Evolutionary conservation across 129 eudicot species (phyloP), one percentile per base, ranked within the genome.

Genomic region (Saussurea involucrata): DNA sequence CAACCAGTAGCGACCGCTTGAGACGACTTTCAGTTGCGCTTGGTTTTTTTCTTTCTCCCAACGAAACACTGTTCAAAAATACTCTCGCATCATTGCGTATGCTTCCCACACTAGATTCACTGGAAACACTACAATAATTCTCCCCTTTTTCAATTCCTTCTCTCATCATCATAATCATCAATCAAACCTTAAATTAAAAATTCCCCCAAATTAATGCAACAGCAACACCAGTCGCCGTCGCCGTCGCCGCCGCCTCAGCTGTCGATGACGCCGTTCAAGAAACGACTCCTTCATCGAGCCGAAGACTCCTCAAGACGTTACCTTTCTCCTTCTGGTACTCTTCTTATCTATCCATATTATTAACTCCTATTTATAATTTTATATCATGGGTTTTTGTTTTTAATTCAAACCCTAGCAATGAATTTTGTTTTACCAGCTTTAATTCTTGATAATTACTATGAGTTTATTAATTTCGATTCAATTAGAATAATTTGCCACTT

Each of bases 211-310:
- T 80, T 66, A 73, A 80, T 67, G 84, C 79, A 73, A 73, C 61
- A 46, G 18, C 73, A 64, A 53, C 60, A 17, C 60, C 17, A 10
- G 10, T 31, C 46, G 11, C 55, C 32, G 53, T 65, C 65, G 33
- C 29, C 53, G 21, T 44, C 86, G 58, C 82, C 82, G 70, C 84
- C 75, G 49, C 85, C 24, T 6, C 25, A 58, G 61, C 28, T 83
- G 6, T 40, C 81, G 42, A 83, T 79, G 81, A 78, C 81, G 28
- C 87, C 87, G 8, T 79, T 83, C 73, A 83, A 83, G 71, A 83
- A 83, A 65, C 80, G 87, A 10, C 83, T 78, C 22, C 84, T 78
- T 75, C 87, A 83, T 57, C 75, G 83, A 78, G 79, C 71, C 65
- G 83, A 78, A 83, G 80, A 78, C 40, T 18, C 83, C 24, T 20